Percentiles rank a stretch among this genome's conserved stretches.
Evolutionary conservation across 139 green algal genomes (phyloP).

Genomic region (Auxenochlorella pyrenoidosa): DNA sequence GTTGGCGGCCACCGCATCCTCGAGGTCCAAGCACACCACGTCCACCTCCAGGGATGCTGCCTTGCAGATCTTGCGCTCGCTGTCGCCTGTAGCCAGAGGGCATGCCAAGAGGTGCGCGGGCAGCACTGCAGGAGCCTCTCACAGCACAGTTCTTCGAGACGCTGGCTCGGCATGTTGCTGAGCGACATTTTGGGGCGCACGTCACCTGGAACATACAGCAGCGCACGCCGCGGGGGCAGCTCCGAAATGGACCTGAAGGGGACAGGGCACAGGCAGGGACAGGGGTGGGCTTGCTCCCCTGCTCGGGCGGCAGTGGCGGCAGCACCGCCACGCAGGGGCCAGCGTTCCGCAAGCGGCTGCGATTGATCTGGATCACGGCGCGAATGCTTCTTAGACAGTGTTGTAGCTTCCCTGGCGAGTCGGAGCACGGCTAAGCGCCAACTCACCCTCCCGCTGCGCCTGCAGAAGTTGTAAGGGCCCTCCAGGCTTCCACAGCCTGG

Average conservation of each 20-base stretch:
- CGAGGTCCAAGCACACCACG: constrained; percentile 46
- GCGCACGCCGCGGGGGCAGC: constrained; percentile 32
- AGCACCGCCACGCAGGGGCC: neutral
- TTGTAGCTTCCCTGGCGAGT: neutral
- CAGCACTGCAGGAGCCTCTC: too few species aligned
- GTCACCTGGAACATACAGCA: constrained; percentile 52
- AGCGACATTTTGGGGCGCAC: too few species aligned
- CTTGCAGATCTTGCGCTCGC: constrained; percentile 46
- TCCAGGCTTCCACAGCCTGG: too few species aligned
- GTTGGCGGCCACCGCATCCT: constrained; percentile 50
- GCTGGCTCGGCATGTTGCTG: too few species aligned
- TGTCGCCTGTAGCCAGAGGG: constrained; percentile 8
- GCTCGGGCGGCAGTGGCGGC: neutral
- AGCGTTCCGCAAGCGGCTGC: too few species aligned
- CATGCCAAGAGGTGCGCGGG: neutral
- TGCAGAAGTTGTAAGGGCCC: neutral
- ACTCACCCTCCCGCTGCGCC: neutral
- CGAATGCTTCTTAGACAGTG: neutral
- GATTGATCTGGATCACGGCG: too few species aligned
- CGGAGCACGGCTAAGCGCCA: neutral
- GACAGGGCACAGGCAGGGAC: neutral
- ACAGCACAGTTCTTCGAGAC: too few species aligned
- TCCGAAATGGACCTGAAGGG: constrained; percentile 23
- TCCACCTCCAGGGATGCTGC: constrained; percentile 28
- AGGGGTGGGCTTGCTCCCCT: neutral